Percentiles rank a stretch among this genome's conserved stretches.
Conservation (phyloP, 2,329 filamentous ascomycete genomes). For the Nannizziopsis barbatae region DNA sequence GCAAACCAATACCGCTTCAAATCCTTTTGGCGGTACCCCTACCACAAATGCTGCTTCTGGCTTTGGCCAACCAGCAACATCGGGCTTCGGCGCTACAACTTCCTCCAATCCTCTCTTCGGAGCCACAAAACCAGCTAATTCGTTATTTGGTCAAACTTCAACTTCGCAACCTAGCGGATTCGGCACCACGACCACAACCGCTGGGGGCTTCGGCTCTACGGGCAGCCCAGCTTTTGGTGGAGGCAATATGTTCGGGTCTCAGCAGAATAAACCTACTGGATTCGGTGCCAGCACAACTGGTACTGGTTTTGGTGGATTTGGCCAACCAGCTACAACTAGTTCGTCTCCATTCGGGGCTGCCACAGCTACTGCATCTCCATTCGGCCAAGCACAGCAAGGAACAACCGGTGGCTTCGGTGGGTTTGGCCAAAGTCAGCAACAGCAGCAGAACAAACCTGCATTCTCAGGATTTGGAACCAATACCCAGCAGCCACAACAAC, state of each 20-base stretch:
- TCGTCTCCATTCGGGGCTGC: conserved; percentile 33
- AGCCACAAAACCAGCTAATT: conserved; percentile 33
- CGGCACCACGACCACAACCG: conserved; percentile 27
- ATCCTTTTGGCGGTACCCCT: conserved; percentile 27
- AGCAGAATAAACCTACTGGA: conserved; percentile 25
- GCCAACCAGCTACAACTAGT: conserved; percentile 28
- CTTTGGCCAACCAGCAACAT: conserved; percentile 35
- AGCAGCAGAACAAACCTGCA: conserved; percentile 30
- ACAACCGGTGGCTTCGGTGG: conserved; percentile 33
- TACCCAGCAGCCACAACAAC: conserved; percentile 34
- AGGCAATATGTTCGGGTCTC: conserved; percentile 36
- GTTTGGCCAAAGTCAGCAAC: conserved; percentile 33
- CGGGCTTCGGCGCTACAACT: conserved; percentile 28
- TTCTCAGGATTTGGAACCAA: conserved; percentile 29
- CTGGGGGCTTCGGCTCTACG: conserved; percentile 27
- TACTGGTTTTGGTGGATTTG: conserved; percentile 30
- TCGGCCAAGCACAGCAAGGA: conserved; percentile 33
- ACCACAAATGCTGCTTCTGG: conserved; percentile 29
- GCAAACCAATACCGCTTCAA: conserved; percentile 23
- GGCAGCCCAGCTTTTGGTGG: conserved; percentile 22
- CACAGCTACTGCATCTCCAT: conserved; percentile 32
- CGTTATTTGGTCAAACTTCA: conserved; percentile 27
- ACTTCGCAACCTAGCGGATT: conserved; percentile 32
- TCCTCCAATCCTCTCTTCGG: conserved; percentile 35
- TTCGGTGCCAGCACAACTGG: conserved; percentile 24